Conservation (phyloP, 805 yeast species). For the Nakazawaea holstii region DNA sequence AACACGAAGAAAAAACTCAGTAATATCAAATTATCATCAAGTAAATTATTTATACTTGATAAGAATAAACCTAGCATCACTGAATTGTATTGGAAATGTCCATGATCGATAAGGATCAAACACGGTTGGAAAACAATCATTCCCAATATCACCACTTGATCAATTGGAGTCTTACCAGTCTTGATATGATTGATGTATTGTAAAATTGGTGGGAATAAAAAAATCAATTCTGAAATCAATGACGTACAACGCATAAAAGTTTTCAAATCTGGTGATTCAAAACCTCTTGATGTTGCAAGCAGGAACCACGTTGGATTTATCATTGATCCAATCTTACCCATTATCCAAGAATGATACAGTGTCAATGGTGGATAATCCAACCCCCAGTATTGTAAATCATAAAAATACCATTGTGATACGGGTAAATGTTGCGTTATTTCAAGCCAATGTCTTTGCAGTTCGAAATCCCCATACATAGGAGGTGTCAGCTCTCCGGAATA, state of each 20-base stretch:
- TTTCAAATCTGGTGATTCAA: conserved; percentile 62
- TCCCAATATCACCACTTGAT: conserved; percentile 71
- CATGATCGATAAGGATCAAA: conserved; percentile 84
- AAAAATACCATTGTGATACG: conserved; percentile 76
- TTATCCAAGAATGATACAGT: conserved; percentile 82
- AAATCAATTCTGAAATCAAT: conserved; percentile 62
- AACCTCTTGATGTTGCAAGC: conserved; percentile 67
- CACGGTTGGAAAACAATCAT: conserved; percentile 84
- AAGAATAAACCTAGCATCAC: conserved; percentile 90
- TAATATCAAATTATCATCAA: conserved; percentile 55
- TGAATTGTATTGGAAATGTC: conserved; percentile 93
- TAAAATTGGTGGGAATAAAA: conserved; percentile 78
- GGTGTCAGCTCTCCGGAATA: conserved; percentile 68
- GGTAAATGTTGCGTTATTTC: conserved; percentile 82
- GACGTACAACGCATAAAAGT: conserved; percentile 83
- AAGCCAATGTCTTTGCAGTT: conserved; percentile 98
- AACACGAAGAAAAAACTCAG: conserved; percentile 76
- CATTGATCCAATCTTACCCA: conserved; percentile 67
- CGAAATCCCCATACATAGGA: conserved; percentile 93
- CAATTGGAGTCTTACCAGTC: conserved; percentile 49
- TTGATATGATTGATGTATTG: conserved; percentile 62
- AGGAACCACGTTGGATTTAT: conserved; percentile 73
- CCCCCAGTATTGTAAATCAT: conserved; percentile 92
- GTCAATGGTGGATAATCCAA: conserved; percentile 96
- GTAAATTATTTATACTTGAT: conserved; percentile 57